Percentiles rank a stretch among this genome's conserved stretches.
phyloP scores from a whole-genome alignment of 768 basidiomycete species.

The Suillus tomentosus region DNA sequence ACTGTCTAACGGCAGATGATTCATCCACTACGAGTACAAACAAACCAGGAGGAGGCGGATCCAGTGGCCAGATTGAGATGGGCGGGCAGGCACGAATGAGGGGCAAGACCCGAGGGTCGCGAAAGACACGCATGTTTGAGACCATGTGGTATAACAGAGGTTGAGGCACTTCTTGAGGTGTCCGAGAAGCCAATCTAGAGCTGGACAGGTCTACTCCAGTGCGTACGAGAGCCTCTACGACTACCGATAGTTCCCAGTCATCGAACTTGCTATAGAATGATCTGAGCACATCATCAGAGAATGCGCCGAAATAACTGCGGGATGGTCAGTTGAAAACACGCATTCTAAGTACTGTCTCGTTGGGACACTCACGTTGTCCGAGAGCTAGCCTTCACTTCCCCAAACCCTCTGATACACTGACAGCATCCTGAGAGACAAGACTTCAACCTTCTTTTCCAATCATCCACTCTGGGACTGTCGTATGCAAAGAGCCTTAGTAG shows the following conservation, averaged over 20 bases:
- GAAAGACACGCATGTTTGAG: conserved; percentile 60
- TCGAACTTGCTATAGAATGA: conserved; percentile 67
- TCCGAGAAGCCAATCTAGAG: conserved; percentile 9
- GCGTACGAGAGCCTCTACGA: conserved; percentile 49
- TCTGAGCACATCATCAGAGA: conserved; percentile 47
- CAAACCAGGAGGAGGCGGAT: conserved; percentile 61
- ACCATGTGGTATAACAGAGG: conserved; percentile 62
- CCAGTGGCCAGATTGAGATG: conserved; percentile 52
- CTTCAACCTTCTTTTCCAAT: conserved; percentile 63
- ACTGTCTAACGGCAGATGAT: conserved; percentile 50
- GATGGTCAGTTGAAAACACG: conserved; percentile 20
- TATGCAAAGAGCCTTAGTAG: conserved; percentile 84
- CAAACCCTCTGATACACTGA: conserved; percentile 68
- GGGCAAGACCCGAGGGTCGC: conserved; percentile 47
- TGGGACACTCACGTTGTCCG: conserved; percentile 66
- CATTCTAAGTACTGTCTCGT: conserved; percentile 9
- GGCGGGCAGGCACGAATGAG: conserved; percentile 29
- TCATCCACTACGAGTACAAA: conserved; percentile 59
- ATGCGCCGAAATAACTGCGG: conserved; percentile 74
- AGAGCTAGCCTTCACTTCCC: conserved; percentile 63
- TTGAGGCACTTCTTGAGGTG: conserved; percentile 36
- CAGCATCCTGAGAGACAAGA: conserved; percentile 63
- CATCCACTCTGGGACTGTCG: conserved; percentile 52
- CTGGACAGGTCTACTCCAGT: conserved; percentile 26
- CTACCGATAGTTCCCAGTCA: conserved; percentile 60